Conservation (phyloP, 257 asterid species). For the Fraxinus cuspidata region DNA sequence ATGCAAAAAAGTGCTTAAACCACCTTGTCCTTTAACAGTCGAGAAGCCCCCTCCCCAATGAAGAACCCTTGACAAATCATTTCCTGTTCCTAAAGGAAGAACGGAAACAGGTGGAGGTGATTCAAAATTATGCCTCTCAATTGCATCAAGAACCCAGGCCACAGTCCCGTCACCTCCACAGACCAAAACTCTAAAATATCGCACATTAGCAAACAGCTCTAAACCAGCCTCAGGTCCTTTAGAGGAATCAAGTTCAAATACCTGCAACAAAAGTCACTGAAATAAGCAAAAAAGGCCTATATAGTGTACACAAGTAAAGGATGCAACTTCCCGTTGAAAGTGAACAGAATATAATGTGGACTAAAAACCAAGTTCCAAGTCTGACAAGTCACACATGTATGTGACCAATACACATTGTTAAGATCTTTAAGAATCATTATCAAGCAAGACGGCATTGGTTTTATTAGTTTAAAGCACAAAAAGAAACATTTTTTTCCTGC, state of each 20-base stretch:
- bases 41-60: slow-evolving; percentile 89
- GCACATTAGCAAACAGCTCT: slow-evolving; percentile 63
- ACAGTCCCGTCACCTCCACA: slow-evolving; percentile 96
- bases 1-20: slow-evolving; percentile 66
- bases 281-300: slow-evolving; percentile 18
- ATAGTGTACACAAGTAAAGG: neutral
- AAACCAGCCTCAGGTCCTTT: slow-evolving; percentile 86
- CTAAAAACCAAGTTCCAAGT: neutral
- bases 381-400: neutral
- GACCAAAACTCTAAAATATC: slow-evolving; percentile 72
- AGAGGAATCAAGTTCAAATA: slow-evolving; percentile 67
- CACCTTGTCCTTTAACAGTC: slow-evolving; percentile 72
- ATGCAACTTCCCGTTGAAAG: neutral
- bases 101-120: slow-evolving; percentile 88
- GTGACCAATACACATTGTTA: neutral
- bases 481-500: neutral
- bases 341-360: neutral
- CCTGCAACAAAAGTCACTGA: slow-evolving; percentile 43
- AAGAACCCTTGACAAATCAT: slow-evolving; percentile 78
- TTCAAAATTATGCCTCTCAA: slow-evolving; percentile 64
- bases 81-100: slow-evolving; percentile 91
- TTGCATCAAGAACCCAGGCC: slow-evolving; percentile 90
- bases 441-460: neutral
- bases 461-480: neutral
- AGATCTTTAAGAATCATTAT: neutral